Base-by-base conservation (phyloP, 176 grass and related monocot species). In the Saccharum spontaneum region DNA sequence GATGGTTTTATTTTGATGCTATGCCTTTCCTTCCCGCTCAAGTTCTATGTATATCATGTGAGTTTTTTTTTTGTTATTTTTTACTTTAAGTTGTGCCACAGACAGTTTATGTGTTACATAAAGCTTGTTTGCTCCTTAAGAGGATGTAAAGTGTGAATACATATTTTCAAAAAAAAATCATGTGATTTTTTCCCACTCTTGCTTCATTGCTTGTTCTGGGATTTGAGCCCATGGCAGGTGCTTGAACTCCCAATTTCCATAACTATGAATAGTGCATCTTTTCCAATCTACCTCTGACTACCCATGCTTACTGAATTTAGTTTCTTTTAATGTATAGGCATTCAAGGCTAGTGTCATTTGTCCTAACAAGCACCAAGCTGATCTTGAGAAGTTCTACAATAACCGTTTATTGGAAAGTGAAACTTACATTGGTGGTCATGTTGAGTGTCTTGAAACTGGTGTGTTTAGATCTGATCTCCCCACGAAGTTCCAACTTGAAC, bases 401-500 rank as follows among this genome's bases (percentile, higher is more conserved):
- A 94, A 90, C 76, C 87, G 97, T 38, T 90, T 95, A 88, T 90
- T 98, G 86, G 97, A 98, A 92, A 95, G 97, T 22, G 97, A 98
- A 83, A 98, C 97, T 68, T 98, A 98, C 78, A 98, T 98, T 66
- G 93, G 97, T 63, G 97, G 97, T 77, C 97, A 98, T 81, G 97
- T 98, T 49, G 97, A 98, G 80, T 98, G 97, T 76, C 97, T 98
- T 85, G 97, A 98, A 94, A 98, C 91, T 87, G 97, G 97, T 66
- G 97, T 98, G 30, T 98, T 98, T 87, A 95, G 97, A 87, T 98
- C 97, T 77, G 97, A 98, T 90, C 93, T 98, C 82, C 93, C 93
- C 67, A 90, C 93, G 60, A 98, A 98, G 81, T 98, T 98, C 86
- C 97, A 94, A 73, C 87, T 94, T 24, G 93, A 95, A 80, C 84